Base-by-base conservation (phyloP, 2,329 filamentous ascomycete genomes). In the Botrytis pseudocinerea region DNA sequence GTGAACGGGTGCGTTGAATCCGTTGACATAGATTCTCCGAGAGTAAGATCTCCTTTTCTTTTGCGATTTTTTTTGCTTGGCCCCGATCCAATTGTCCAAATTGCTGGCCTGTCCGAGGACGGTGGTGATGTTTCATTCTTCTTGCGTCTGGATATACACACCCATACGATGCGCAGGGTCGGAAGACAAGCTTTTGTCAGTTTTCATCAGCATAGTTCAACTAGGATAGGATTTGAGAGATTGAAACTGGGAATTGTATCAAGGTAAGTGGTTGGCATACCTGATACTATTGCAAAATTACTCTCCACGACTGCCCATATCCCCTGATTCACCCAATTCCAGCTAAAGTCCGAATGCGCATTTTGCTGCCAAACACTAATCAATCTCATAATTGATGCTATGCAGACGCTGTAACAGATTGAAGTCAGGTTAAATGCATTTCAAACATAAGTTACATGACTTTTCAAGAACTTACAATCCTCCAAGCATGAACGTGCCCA, bases 1-100 rank as follows among this genome's bases (percentile, higher is more conserved):
- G 51, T 32, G n/a, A 57, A 57, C 14, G 51, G 51, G 51, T 57
- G 51, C n/a, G 51, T 57, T 57, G 51, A 57, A n/a, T 57, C 51
- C 3, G n/a, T 28, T 14, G 51, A 57, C 14, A 57, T 57, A 18
- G 51, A 57, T 57, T 57, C 51, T 1, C 51, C 51, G 51, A 57
- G 51, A 9, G n/a, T 57, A 1, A 57, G 9, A 2, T 57, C 6
- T 2, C 51, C 51, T 28, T 57, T 57, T 57, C 51, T 18, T 9
- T 57, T 57, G 51, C 51, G 51, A 28, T 57, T 57, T 4, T 57
- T n/a, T 18, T 57, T 57, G 2, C n/a, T 57, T 8, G 51, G 51
- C 0, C 51, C 51, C 1, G 51, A 57, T 28, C 51, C 51, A 18
- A 57, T 57, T 57, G 51, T 57, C 51, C 51, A 57, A 3, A 57